Base-by-base conservation (phyloP, 345 rosid species). In the Gossypium anomalum region DNA sequence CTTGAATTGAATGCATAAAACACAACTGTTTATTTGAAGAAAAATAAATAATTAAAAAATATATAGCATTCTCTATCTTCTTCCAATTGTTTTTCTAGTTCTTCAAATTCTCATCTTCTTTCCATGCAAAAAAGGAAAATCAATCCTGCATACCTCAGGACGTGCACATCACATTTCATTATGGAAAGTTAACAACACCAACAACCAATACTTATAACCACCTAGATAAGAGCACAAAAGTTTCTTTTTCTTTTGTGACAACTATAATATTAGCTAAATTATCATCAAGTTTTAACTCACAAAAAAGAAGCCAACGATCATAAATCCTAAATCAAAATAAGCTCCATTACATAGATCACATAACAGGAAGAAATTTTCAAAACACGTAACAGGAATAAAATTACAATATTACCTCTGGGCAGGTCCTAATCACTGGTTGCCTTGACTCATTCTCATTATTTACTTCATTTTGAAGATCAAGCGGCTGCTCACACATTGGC, bases 401-500 rank as follows among this genome's bases (percentile, higher is more conserved):
- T 60, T 27, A n/a, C 23, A 48, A 17, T 60, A 78, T 78, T 87
- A 94, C 99, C 97, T 91, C 96, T 25, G 94, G 98, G 58, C 44
- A 78, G 34, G 98, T 87, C 87, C 81, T 86, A 65, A 95, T 75
- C 34, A 85, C 76, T 67, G 84, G 93, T 61, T 49, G 81, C 72
- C 71, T 83, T 72, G 81, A 81, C 74, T 87, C 92, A 53, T 70
- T 67, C 77, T 82, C 92, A 85, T 85, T 87, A 83, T 78, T 84
- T 72, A 77, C 83, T 76, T 85, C 94, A 78, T 86, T 88, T 61
- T 73, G 77, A 77, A 85, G 78, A 81, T 78, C 78, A 60, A 67
- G 75, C 51, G 80, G 82, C 77, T 85, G 90, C 80, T 85, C 90
- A 76, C 71, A 77, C 43, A 70, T 67, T 22, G 79, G 52, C 63